Conservation (phyloP, 192 early-diverging fungal species). For the Powellomyces hirtus region DNA sequence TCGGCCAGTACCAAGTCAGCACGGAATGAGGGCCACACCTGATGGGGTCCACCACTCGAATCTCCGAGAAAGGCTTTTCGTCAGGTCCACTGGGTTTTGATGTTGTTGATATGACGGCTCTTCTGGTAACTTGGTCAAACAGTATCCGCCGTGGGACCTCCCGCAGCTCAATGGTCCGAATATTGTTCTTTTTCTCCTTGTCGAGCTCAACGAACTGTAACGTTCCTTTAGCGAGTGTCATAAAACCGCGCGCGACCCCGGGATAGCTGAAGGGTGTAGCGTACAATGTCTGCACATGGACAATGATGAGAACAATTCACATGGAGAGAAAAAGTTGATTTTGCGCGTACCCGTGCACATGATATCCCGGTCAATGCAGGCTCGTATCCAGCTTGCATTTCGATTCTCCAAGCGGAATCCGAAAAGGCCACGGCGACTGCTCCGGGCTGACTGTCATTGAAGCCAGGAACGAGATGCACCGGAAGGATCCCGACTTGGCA, state of each 20-base stretch:
- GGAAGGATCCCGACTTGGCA: slow-evolving; percentile 2
- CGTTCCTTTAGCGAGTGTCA: background rate
- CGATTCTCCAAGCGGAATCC: background rate
- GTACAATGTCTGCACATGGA: background rate
- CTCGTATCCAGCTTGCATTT: background rate
- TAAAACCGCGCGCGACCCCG: background rate
- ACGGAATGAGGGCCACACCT: slow-evolving; percentile 17
- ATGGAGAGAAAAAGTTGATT: background rate
- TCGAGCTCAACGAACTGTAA: slow-evolving; percentile 20
- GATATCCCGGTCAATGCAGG: background rate
- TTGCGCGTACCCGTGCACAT: background rate
- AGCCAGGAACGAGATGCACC: background rate
- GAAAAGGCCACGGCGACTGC: slow-evolving; percentile 8
- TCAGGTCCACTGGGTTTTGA: background rate
- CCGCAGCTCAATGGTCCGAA: background rate
- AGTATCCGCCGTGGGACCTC: slow-evolving; percentile 40
- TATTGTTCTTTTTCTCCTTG: background rate
- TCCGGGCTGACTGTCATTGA: too few species aligned
- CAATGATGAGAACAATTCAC: background rate
- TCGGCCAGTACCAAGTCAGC: too few species aligned
- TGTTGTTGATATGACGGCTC: slow-evolving; percentile 29
- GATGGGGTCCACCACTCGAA: slow-evolving; percentile 31
- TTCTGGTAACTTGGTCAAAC: slow-evolving; percentile 29
- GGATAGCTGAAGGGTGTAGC: slow-evolving; percentile 12
- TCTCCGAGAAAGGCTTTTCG: slow-evolving; percentile 15